phyloP scores from a whole-genome alignment of 441 rosid species.

The Adansonia gregorii region DNA sequence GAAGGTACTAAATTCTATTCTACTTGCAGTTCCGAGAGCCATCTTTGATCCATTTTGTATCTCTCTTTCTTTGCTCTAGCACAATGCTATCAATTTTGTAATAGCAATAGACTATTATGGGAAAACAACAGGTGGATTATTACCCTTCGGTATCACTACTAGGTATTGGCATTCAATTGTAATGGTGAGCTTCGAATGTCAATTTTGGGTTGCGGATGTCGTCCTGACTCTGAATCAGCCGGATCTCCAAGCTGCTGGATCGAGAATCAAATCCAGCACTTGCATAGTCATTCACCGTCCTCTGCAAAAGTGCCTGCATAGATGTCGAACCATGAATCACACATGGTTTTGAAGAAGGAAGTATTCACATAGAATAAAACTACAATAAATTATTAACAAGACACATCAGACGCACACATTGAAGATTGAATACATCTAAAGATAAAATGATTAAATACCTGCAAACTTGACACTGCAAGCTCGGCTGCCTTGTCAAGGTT shows the following conservation, averaged over 20 bases:
- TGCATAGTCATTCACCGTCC: constrained; percentile 74
- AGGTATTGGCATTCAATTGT: constrained; percentile 35
- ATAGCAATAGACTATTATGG: neutral
- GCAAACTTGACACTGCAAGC: constrained; percentile 97
- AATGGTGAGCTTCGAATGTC: constrained; percentile 68
- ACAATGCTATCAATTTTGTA: neutral
- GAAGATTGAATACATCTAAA: neutral
- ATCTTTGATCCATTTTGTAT: neutral
- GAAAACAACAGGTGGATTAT: constrained; percentile 6
- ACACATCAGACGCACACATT: neutral
- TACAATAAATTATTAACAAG: neutral
- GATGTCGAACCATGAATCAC: constrained; percentile 5
- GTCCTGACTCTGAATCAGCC: constrained; percentile 92
- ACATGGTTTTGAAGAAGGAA: neutral
- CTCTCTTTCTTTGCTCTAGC: neutral
- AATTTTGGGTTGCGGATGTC: constrained; percentile 79
- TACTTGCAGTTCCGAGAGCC: neutral
- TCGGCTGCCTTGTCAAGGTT: constrained; percentile 88
- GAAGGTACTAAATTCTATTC: neutral
- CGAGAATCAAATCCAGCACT: constrained; percentile 61
- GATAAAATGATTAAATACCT: constrained; percentile 50
- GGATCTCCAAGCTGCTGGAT: constrained; percentile 93
- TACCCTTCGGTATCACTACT: neutral
- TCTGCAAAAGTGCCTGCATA: constrained; percentile 72
- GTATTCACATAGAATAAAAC: neutral